phyloP scores from a whole-genome alignment of 768 basidiomycete genomes.

The Calocera viscosa region DNA sequence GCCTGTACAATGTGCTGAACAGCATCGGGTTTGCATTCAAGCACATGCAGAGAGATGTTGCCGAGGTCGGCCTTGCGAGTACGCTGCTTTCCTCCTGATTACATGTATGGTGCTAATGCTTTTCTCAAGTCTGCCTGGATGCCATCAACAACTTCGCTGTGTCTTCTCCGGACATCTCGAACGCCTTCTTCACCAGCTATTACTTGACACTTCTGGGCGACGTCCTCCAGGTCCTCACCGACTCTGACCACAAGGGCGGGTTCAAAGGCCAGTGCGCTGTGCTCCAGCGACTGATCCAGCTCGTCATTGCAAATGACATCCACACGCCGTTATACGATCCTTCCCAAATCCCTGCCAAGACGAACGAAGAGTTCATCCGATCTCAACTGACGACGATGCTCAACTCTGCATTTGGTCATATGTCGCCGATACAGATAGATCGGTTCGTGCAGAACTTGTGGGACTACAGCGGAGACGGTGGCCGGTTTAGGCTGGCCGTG shows the following conservation, averaged over 20 bases:
- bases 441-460: conserved; percentile 31
- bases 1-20: conserved; percentile 74
- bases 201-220: conserved; percentile 88
- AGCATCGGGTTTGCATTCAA: conserved; percentile 99
- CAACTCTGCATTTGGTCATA: conserved; percentile 81
- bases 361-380: conserved; percentile 67
- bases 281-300: conserved; percentile 86
- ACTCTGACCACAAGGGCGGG: conserved; percentile 97
- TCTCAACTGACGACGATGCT: conserved; percentile 79
- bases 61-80: conserved; percentile 53
- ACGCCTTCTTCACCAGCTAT: conserved; percentile 93
- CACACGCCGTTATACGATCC: conserved; percentile 78
- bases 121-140: conserved; percentile 71
- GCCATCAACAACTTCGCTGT: conserved; percentile 88
- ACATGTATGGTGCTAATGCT: conserved; percentile 2
- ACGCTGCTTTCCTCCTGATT: conserved; percentile 10
- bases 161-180: conserved; percentile 65
- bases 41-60: conserved; percentile 97
- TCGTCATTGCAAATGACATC: conserved; percentile 71
- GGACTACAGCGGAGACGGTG: conserved; percentile 30
- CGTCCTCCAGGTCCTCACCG: conserved; percentile 93
- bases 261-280: conserved; percentile 90
- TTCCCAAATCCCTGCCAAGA: conserved; percentile 44
- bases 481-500: conserved; percentile 64
- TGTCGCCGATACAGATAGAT: conserved; percentile 48